Base-by-base conservation (phyloP, 108 stramenopile species). In the Pseudonitzschia multiseries region DNA sequence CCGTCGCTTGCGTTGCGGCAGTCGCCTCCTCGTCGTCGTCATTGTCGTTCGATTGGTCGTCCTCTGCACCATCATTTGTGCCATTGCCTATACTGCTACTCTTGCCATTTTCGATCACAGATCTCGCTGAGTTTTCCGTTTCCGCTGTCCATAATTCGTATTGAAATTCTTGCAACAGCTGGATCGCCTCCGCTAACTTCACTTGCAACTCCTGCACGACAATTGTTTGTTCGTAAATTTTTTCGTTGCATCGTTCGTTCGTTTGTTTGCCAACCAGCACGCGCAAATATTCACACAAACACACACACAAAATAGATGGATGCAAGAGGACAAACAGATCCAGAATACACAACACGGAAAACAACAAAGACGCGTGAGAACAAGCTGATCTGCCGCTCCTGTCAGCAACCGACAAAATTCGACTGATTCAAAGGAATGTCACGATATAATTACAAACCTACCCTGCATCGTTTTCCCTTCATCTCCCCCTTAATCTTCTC, bases 401-500 rank as follows among this genome's bases (percentile, higher is more conserved):
- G 36, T 36, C 36, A 36, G 36, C 36, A 36, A 36, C 36, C 36
- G 36, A 36, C 2, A 6, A 36, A 36, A 36, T 36, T 5, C 2
- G 4, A 36, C 2, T 5, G 36, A 36, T 6, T 0, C 22, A 44
- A 43, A 44, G 0, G 26, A 57, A 56, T 70, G 41, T 6, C 8
- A 77, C 70, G 31, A 21, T 10, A 54, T n/a, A 26, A 27, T 36
- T 10, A 62, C 85, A n/a, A n/a, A n/a, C n/a, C 31, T 40, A 86
- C 86, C 78, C 68, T 69, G 63, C 71, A 82, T 56, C 68, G 66
- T 65, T 83, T 33, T 52, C 81, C 81, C 62, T 81, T 62, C n/a
- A 77, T 42, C 63, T 87, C 86, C 67, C 68, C 71, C 42, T 84
- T 83, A 20, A 87, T 75, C 73, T 84, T 83, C 41, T 69, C 42